Base-by-base conservation (phyloP, 78 protist species). In the Dictyostelium citrinum region DNA sequence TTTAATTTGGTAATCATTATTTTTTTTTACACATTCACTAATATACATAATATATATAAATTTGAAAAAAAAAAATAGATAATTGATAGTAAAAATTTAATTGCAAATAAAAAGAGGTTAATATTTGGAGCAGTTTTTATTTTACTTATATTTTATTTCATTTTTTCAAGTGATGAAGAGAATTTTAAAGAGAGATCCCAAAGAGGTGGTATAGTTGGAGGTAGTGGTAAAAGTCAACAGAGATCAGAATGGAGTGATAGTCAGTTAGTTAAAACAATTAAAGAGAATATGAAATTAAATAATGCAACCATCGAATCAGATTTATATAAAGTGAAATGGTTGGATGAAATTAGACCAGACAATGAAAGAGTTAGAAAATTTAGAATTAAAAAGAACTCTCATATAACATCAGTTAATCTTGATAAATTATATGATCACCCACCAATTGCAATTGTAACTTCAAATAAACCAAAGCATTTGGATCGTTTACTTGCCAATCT, bases 391-490 rank as follows among this genome's bases (percentile, higher is more conserved):
- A 75, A 75, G 17, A 75, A 75, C 46, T 43, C 45, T 9, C 35
- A 75, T 0, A 11, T 20, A 7, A 22, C 29, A n/a, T n/a, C n/a
- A 33, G 20, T 33, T 5, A 75, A 75, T 20, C 9, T 39, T n/a
- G 39, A 75, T 24, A 75, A 22, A 0, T 31, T 43, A 24, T 41
- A 78, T 46, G 79, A 76, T 2, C 93, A 76, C 79, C 86, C 85
- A 20, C 29, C 27, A 1, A 68, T 88, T 31, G 93, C 72, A 39
- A 78, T 88, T n/a, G 37, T 84, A 6, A 78, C 93, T 14, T 67
- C 85, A 22, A 79, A 88, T 70, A 77, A 78, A 67, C 93, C 85
- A 39, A 27, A 88, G 35, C 80, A 78, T 33, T 49, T 88, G 10
- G 85, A 88, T 29, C 68, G 93, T 39, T 39, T 88, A 58, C 24